Evolutionary conservation across 2,329 filamentous ascomycete species (phyloP).

Genomic region (Cyphellophora attinorum): DNA sequence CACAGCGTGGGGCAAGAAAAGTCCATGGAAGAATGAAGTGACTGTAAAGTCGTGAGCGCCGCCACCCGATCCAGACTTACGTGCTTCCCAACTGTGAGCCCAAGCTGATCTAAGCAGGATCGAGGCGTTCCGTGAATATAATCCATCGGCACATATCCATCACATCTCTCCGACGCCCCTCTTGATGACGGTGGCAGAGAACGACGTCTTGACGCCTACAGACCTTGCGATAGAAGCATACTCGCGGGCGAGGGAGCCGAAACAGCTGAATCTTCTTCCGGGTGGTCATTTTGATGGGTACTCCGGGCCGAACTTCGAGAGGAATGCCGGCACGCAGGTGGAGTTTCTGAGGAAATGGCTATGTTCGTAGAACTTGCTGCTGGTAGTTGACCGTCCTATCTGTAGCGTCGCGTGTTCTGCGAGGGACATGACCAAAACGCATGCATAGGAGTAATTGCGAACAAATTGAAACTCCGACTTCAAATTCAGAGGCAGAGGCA

Average conservation of each 20-base stretch:
- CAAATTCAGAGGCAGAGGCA: no score
- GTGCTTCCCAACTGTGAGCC: no score
- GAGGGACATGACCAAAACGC: no score
- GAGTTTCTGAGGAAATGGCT: constrained; percentile 24
- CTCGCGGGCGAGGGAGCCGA: constrained; percentile 28
- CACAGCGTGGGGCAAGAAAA: constrained; percentile 23
- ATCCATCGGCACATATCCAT: constrained; percentile 22
- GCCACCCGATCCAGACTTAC: no score
- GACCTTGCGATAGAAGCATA: constrained; percentile 28
- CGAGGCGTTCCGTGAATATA: no score
- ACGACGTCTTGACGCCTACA: constrained; percentile 25
- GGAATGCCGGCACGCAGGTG: constrained; percentile 22
- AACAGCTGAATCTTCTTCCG: constrained; percentile 26
- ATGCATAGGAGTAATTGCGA: no score
- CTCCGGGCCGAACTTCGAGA: constrained; percentile 19
- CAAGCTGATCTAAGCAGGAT: no score
- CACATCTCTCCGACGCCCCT: constrained; percentile 30
- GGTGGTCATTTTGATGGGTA: constrained; percentile 33
- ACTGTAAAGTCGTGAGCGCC: no score
- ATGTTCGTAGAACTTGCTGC: no score
- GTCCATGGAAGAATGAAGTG: constrained; percentile 29
- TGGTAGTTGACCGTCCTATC: no score
- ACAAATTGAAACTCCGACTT: no score
- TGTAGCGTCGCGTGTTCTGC: no score
- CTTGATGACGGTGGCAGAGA: constrained; percentile 25